Evolutionary conservation across 2,329 filamentous ascomycete genomes (phyloP).

Genomic region (Chaetoscypha palmicola): DNA sequence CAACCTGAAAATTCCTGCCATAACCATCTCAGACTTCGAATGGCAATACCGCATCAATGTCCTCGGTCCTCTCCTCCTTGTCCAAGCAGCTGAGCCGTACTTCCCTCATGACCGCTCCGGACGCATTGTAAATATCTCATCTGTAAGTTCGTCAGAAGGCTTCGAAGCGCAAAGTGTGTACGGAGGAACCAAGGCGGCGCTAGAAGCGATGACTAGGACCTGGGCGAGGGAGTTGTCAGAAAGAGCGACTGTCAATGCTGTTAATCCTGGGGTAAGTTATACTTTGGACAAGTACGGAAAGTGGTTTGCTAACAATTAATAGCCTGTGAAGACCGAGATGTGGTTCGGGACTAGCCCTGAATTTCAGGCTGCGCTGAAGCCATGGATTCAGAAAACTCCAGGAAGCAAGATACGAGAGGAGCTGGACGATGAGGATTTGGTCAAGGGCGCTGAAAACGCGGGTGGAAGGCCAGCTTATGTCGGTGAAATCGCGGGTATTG

Average conservation of each 20-base stretch:
- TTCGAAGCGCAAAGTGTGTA: constrained; percentile 55
- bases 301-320: too few relatives aligned
- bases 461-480: constrained; percentile 58
- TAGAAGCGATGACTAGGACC: constrained; percentile 63
- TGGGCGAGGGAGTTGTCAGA: constrained; percentile 59
- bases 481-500: constrained; percentile 65
- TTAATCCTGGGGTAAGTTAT: constrained; percentile 65
- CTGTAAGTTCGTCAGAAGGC: constrained; percentile 50
- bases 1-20: constrained; percentile 59
- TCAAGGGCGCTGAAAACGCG: constrained; percentile 48
- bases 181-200: constrained; percentile 58
- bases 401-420: constrained; percentile 53
- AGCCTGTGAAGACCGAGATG: constrained; percentile 61
- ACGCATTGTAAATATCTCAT: constrained; percentile 55
- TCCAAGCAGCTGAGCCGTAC: constrained; percentile 64
- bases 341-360: constrained; percentile 47
- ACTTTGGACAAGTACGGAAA: too few relatives aligned
- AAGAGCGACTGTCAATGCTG: constrained; percentile 55
- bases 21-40: constrained; percentile 59
- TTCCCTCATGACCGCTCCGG: constrained; percentile 62
- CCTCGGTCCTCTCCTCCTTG: constrained; percentile 68
- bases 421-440: constrained; percentile 54
- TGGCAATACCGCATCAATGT: constrained; percentile 75
- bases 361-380: constrained; percentile 53
- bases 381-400: constrained; percentile 57